These are phyloP conservation scores for Hippophae tibetana DNA, from an alignment of 306 rosid genomes.

Conservation along the genomic window DNA sequence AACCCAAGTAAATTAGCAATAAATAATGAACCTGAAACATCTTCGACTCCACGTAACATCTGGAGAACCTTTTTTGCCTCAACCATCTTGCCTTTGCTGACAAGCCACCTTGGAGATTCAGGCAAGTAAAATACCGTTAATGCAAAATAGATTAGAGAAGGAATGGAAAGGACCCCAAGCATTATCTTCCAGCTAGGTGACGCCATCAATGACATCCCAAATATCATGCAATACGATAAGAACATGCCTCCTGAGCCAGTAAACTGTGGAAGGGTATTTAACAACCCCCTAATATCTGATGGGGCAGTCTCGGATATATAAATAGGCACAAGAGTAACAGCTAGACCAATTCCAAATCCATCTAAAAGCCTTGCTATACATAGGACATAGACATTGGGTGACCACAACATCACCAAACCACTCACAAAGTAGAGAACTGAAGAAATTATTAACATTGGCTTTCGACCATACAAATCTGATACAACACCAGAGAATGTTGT, in stretches of 20 bases:
- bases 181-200: constrained; percentile 66
- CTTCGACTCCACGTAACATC: constrained; percentile 66
- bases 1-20: not conserved
- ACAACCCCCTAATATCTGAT: constrained; percentile 66
- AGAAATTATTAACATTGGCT: constrained; percentile 63
- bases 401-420: constrained; percentile 69
- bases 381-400: constrained; percentile 63
- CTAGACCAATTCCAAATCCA: constrained; percentile 83
- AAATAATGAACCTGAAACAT: constrained; percentile 59
- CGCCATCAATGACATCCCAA: constrained; percentile 44
- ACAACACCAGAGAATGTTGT: constrained; percentile 62
- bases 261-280: constrained; percentile 82
- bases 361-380: constrained; percentile 58
- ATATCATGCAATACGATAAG: constrained; percentile 64
- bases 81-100: constrained; percentile 72
- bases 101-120: constrained; percentile 86
- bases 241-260: constrained; percentile 78
- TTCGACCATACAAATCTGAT: constrained; percentile 60
- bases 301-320: constrained; percentile 85
- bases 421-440: constrained; percentile 56
- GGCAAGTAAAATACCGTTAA: constrained; percentile 70
- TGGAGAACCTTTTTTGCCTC: constrained; percentile 73
- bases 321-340: constrained; percentile 66
- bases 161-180: constrained; percentile 74
- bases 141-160: constrained; percentile 45